These are phyloP conservation scores for Lachnellula arida DNA, from an alignment of 2,329 filamentous ascomycete genomes.

Conservation along the genomic window DNA sequence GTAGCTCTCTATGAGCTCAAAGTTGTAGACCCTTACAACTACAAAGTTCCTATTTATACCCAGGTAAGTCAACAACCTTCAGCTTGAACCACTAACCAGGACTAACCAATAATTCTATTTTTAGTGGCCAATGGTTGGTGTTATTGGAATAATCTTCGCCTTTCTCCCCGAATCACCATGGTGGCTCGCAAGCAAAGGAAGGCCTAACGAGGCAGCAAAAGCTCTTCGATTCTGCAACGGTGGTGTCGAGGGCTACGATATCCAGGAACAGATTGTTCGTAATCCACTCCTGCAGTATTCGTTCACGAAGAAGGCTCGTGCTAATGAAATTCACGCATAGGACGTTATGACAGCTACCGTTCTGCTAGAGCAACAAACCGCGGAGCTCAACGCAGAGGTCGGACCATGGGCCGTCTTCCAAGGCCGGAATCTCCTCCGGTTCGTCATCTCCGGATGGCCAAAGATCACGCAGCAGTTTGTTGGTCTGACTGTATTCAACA, in stretches of 20 bases:
- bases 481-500: constrained; percentile 20
- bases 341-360: constrained; percentile 19
- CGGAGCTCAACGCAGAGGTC: constrained; percentile 22
- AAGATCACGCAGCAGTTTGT: constrained; percentile 21
- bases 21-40: constrained; percentile 31
- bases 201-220: constrained; percentile 26
- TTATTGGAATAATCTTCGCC: constrained; percentile 37
- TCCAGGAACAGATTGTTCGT: constrained; percentile 29
- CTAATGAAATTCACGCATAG: constrained; percentile 5
- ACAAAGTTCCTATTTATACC: constrained; percentile 39
- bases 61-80: constrained; percentile 27
- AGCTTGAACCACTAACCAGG: neutral
- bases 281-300: neutral
- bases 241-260: constrained; percentile 27
- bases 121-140: constrained; percentile 41
- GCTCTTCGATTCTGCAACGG: constrained; percentile 20
- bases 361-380: constrained; percentile 25
- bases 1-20: constrained; percentile 38
- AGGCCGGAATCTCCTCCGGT: constrained; percentile 30
- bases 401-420: constrained; percentile 32
- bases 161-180: constrained; percentile 38
- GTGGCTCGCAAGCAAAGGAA: constrained; percentile 35
- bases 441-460: constrained; percentile 29
- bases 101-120: neutral
- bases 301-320: neutral